Evolutionary conservation across 2,329 filamentous ascomycete genomes (phyloP), one percentile per base, ranked within the genome.

Genomic region (Sclerotiophoma versabilis): DNA sequence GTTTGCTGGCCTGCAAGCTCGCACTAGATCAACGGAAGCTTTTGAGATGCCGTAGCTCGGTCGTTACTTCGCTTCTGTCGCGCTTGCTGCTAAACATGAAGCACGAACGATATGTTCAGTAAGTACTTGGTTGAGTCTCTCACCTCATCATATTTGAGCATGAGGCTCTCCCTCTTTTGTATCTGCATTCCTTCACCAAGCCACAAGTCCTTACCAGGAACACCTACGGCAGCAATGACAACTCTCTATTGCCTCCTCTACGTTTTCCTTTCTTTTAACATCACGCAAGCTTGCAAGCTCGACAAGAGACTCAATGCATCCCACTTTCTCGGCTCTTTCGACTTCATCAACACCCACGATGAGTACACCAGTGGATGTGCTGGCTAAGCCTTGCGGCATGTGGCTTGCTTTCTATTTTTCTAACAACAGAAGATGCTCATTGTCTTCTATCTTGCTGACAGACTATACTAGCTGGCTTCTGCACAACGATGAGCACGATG

Each of bases 401-500:
- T 73, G 70, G 70, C 70, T 69, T 22, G 61, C 70, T n/a, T 71
- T 70, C 60, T 69, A 42, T 63, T 57, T 58, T 2, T 27, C 8
- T 19, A 10, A 4, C 2, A n/a, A 1, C 26, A 26, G 25, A 12
- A 20, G 14, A 26, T 2, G 14, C 46, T 6, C 14, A 15, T 2
- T 4, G 5, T 9, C 3, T 12, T 36, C 20, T 29, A 20, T 2
- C 36, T 1, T 23, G 20, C 52, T 64, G 33, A 60, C 25, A 3
- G 33, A 6, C 3, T 14, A 14, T 1, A 8, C 2, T 14, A 66
- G 63, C 29, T 65, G 61, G 63, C 48, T 83, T 20, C 79, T 79
- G 36, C 77, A 81, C 58, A 70, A 74, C 38, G 73, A 49, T 6
- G 38, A 50, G n/a, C 27, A 53, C 12, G 32, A 49, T 14, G 33